These are phyloP conservation scores for Pseudogymnoascus sp. DNA, from an alignment of 2,329 filamentous ascomycete species.

Conservation along the genomic window DNA sequence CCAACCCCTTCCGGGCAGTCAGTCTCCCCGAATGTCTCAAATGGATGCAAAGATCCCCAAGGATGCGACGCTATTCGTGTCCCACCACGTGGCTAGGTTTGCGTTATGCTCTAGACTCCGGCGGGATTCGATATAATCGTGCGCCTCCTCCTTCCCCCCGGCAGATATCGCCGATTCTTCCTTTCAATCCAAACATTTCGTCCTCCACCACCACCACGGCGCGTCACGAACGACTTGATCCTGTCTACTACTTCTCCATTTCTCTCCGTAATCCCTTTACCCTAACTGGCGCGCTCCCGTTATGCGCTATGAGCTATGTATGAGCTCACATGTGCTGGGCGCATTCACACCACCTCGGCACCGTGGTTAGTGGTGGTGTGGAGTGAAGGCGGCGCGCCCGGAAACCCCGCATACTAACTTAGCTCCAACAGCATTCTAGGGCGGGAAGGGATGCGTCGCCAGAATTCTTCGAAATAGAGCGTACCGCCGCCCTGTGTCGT, in stretches of 20 bases:
- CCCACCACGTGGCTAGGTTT: background rate
- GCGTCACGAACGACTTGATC: no score
- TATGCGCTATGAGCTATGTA: background rate
- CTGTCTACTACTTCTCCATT: background rate
- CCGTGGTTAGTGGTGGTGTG: background rate
- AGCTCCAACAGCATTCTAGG: background rate
- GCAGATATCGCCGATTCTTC: background rate
- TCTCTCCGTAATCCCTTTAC: background rate
- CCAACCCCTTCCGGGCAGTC: background rate
- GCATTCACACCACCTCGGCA: background rate
- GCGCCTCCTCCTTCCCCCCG: background rate
- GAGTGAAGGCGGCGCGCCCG: background rate
- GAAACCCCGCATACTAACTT: background rate
- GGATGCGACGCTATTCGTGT: background rate
- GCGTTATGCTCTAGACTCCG: background rate
- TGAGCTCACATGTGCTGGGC: background rate
- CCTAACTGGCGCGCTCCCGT: background rate
- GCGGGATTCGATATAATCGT: background rate
- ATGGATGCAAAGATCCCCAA: background rate
- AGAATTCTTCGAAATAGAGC: constrained; percentile 7
- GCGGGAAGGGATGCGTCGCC: background rate
- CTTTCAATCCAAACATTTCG: background rate
- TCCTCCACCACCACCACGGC: background rate
- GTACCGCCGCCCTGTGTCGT: background rate
- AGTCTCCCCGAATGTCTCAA: background rate